These are phyloP conservation scores for Amyloporia xantha DNA, from an alignment of 768 basidiomycete genomes.

Conservation along the genomic window DNA sequence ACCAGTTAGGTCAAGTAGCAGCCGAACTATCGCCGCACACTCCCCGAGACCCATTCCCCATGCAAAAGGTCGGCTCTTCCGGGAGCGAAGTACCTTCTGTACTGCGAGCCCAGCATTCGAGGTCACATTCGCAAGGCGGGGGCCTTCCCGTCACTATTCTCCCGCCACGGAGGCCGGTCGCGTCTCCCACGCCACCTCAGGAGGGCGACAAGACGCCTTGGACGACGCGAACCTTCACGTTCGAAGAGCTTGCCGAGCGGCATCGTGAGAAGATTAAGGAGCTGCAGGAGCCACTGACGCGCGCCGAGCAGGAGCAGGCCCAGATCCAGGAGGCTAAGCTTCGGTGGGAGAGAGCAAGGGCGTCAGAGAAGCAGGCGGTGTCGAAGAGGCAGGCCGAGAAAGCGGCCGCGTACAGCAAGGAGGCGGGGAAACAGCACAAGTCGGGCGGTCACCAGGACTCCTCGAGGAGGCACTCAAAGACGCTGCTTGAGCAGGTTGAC, in stretches of 20 bases:
- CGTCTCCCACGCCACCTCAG: slow-evolving; percentile 40
- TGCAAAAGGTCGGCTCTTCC: background rate
- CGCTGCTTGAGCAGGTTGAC: slow-evolving; percentile 8
- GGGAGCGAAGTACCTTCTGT: slow-evolving; percentile 42
- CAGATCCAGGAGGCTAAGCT: slow-evolving; percentile 67
- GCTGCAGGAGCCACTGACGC: slow-evolving; percentile 80
- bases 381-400: slow-evolving; percentile 67
- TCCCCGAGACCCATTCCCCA: background rate
- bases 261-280: slow-evolving; percentile 80
- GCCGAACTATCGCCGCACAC: slow-evolving; percentile 1
- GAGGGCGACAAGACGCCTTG: slow-evolving; percentile 34
- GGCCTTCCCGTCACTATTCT: slow-evolving; percentile 37
- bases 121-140: slow-evolving; percentile 23
- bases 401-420: slow-evolving; percentile 33
- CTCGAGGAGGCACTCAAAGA: background rate
- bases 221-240: slow-evolving; percentile 55
- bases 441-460: slow-evolving; percentile 7
- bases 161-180: slow-evolving; percentile 35
- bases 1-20: slow-evolving; percentile 1
- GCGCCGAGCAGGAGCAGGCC: slow-evolving; percentile 70
- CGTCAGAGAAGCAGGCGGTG: slow-evolving; percentile 69
- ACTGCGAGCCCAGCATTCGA: slow-evolving; percentile 18
- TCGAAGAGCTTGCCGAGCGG: slow-evolving; percentile 81
- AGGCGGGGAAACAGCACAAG: slow-evolving; percentile 35
- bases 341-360: slow-evolving; percentile 78